These are phyloP conservation scores for Phytophthora cactorum DNA, from an alignment of 352 stramenopile genomes.

Conservation along the genomic window DNA sequence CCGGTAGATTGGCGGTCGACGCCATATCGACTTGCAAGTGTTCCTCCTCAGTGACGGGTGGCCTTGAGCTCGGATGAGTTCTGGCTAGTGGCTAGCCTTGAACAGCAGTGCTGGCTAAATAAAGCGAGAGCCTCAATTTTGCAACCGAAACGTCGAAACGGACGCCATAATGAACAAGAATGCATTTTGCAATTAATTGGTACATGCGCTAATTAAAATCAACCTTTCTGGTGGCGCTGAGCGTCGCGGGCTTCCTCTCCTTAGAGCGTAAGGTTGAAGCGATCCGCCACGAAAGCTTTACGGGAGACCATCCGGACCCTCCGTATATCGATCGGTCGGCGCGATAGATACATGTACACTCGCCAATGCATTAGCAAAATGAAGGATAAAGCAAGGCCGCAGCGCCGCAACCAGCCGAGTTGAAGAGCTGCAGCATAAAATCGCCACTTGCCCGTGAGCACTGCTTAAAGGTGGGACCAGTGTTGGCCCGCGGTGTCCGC, in stretches of 20 bases:
- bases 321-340: constrained; percentile 8
- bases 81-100: background rate
- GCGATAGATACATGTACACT: constrained; percentile 4
- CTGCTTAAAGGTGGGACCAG: constrained; percentile 14
- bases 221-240: too few relatives aligned
- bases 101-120: constrained; percentile 14
- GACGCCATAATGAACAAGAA: constrained; percentile 8
- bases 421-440: constrained; percentile 5
- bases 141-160: constrained; percentile 8
- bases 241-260: background rate
- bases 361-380: too few relatives aligned
- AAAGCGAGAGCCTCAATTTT: constrained; percentile 20
- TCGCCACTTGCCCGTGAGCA: constrained; percentile 1
- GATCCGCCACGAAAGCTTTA: constrained; percentile 3
- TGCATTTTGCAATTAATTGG: too few relatives aligned
- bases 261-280: background rate
- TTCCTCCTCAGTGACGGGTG: background rate
- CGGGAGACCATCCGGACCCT: constrained; percentile 2
- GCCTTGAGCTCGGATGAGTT: constrained; percentile 15
- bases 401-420: constrained; percentile 6
- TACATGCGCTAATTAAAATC: too few relatives aligned
- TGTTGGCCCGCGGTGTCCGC: constrained; percentile 5
- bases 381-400: background rate
- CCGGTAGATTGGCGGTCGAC: constrained; percentile 16
- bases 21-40: constrained; percentile 13